A percentile compares a stretch with the other conserved stretches of the same genome.
These are phyloP conservation scores for Taxawa tesnikishii DNA, from an alignment of 2,329 filamentous ascomycete genomes.

Conservation along the genomic window DNA sequence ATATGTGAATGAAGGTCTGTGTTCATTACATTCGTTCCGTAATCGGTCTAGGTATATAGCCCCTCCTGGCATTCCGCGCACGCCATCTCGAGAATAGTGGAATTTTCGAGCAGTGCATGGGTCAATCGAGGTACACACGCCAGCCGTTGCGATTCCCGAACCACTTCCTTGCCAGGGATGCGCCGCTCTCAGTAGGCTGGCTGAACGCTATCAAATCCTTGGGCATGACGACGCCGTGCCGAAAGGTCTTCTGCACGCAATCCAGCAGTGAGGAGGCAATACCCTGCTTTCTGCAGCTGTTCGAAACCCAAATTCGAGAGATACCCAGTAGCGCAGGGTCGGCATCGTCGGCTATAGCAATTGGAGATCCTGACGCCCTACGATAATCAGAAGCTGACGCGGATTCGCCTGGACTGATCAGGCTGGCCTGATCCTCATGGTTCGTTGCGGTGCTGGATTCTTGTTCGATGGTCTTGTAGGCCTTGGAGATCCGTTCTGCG, in stretches of 20 bases:
- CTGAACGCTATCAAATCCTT: constrained; percentile 50
- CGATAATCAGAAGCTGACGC: constrained; percentile 27
- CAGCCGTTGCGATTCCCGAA: constrained; percentile 43
- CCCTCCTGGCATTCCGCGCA: no score
- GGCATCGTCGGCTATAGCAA: constrained; percentile 7
- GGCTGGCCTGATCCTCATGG: not conserved
- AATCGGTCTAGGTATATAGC: no score
- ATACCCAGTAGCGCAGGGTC: constrained; percentile 45
- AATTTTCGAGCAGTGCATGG: no score
- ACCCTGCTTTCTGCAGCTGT: constrained; percentile 41
- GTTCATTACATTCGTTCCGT: no score
- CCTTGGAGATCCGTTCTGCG: constrained; percentile 47
- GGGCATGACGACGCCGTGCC: constrained; percentile 41
- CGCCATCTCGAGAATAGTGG: no score
- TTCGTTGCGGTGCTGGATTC: not conserved
- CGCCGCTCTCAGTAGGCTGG: constrained; percentile 52
- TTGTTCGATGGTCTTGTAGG: constrained; percentile 33
- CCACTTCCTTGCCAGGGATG: constrained; percentile 44
- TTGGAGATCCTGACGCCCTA: constrained; percentile 12
- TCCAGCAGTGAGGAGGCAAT: constrained; percentile 47
- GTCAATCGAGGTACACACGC: constrained; percentile 51
- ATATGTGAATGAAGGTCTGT: no score
- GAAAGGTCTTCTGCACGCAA: constrained; percentile 41
- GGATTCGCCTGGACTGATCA: not conserved
- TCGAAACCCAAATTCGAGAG: constrained; percentile 54